These are phyloP conservation scores for Stephanodiscus minutulus DNA, from an alignment of 108 stramenopile genomes.

Conservation along the genomic window DNA sequence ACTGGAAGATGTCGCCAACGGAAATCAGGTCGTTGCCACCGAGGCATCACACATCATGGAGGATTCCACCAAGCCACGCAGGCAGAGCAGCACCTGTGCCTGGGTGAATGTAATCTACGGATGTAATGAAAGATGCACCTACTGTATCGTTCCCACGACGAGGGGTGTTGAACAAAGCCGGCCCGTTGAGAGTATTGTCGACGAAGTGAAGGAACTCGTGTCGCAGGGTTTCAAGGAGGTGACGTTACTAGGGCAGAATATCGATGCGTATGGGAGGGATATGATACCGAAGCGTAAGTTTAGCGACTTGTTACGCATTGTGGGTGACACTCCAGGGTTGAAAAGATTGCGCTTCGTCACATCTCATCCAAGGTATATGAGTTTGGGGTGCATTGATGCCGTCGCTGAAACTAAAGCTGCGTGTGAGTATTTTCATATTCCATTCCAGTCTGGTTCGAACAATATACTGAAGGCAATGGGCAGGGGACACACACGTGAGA, in stretches of 20 bases:
- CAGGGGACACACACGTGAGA: constrained; percentile 92
- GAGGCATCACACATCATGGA: constrained; percentile 95
- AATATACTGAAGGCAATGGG: constrained; percentile 89
- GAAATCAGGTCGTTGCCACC: constrained; percentile 95
- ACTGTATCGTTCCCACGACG: constrained; percentile 96
- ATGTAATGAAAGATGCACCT: constrained; percentile 97
- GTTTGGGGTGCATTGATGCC: constrained; percentile 90
- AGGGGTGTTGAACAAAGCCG: constrained; percentile 96
- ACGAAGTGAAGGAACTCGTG: constrained; percentile 87
- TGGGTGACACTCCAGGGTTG: constrained; percentile 77
- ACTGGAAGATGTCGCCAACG: constrained; percentile 90
- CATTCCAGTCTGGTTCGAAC: constrained; percentile 93
- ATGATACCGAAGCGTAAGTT: constrained; percentile 95
- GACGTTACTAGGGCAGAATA: constrained; percentile 97
- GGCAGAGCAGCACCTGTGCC: constrained; percentile 78
- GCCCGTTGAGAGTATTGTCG: constrained; percentile 85
- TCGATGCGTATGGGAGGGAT: constrained; percentile 94
- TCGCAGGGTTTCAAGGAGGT: constrained; percentile 91
- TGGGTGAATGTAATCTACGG: constrained; percentile 98
- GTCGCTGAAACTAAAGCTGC: constrained; percentile 87
- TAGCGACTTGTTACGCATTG: constrained; percentile 87
- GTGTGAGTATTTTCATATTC: constrained; percentile 92
- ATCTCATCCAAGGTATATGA: constrained; percentile 97
- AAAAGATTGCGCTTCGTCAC: constrained; percentile 94
- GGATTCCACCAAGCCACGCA: constrained; percentile 90